Percentiles rank a stretch among this genome's conserved stretches.
phyloP scores from a whole-genome alignment of 1,284 basidiomycete species.

The Phaffia rhodozyma region DNA sequence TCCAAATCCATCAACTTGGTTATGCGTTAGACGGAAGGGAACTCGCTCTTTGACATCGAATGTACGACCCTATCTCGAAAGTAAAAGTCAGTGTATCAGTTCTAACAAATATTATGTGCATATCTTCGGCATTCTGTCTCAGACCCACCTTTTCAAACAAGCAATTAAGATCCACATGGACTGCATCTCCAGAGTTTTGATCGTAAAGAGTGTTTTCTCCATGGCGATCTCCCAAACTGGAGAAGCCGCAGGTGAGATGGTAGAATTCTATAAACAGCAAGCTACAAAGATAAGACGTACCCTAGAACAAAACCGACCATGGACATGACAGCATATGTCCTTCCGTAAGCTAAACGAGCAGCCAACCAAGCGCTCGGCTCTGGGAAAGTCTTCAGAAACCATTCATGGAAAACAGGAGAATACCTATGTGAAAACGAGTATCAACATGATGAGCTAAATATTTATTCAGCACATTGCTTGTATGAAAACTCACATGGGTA shows the following conservation, averaged over 20 bases:
- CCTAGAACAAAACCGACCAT: conserved; percentile 98
- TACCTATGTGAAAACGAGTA: conserved; percentile 40
- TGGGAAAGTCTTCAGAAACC: conserved; percentile 94
- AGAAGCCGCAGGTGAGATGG: neutral
- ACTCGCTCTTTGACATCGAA: conserved; percentile 87
- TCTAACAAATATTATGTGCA: too few species aligned
- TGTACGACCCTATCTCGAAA: conserved; percentile 52
- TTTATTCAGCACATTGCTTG: neutral
- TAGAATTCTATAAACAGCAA: neutral
- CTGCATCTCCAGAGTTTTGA: conserved; percentile 71
- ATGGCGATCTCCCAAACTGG: conserved; percentile 89
- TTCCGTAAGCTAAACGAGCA: conserved; percentile 70
- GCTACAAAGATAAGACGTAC: conserved; percentile 38
- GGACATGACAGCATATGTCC: conserved; percentile 94
- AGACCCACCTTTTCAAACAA: conserved; percentile 76
- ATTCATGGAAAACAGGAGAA: conserved; percentile 85
- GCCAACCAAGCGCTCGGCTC: conserved; percentile 92
- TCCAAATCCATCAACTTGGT: conserved; percentile 84
- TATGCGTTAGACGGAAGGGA: conserved; percentile 91
- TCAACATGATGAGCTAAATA: neutral
- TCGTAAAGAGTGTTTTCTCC: conserved; percentile 96
- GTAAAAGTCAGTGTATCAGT: neutral
- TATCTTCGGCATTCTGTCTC: neutral
- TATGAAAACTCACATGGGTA: conserved; percentile 44
- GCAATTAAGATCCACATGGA: conserved; percentile 98